Percentiles rank a stretch among this genome's conserved stretches.
Evolutionary conservation across 108 stramenopile genomes (phyloP).

Genomic region (Nitzschia inconspicua): DNA sequence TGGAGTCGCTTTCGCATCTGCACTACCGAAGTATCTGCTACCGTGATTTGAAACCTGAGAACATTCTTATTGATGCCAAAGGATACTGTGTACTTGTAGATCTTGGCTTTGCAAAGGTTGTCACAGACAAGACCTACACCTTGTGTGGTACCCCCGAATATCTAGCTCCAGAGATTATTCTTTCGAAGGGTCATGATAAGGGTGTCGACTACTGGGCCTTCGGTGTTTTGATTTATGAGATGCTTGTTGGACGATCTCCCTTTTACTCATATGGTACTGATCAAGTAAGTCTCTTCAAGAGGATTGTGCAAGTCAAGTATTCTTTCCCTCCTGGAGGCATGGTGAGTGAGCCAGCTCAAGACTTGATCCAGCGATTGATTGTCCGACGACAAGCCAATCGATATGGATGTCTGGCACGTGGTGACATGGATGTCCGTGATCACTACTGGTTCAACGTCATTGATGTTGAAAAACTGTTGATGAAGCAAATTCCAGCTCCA

Average conservation of each 20-base stretch:
- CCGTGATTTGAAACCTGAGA: slow-evolving; percentile 94
- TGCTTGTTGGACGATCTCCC: slow-evolving; percentile 95
- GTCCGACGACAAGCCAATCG: slow-evolving; percentile 89
- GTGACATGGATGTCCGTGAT: slow-evolving; percentile 91
- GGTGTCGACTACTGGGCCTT: slow-evolving; percentile 99
- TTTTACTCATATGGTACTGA: slow-evolving; percentile 94
- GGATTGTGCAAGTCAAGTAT: slow-evolving; percentile 94
- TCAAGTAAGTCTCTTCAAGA: slow-evolving; percentile 94
- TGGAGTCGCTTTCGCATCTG: slow-evolving; percentile 66
- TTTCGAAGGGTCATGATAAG: slow-evolving; percentile 97
- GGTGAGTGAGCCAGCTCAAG: slow-evolving; percentile 84
- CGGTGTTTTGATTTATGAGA: slow-evolving; percentile 98
- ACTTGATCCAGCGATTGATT: slow-evolving; percentile 86
- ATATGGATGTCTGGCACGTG: slow-evolving; percentile 83
- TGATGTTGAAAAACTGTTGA: slow-evolving; percentile 79
- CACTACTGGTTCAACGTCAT: slow-evolving; percentile 95
- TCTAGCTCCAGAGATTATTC: slow-evolving; percentile 98
- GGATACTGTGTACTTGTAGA: slow-evolving; percentile 98
- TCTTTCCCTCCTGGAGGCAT: slow-evolving; percentile 83
- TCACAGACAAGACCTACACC: slow-evolving; percentile 96
- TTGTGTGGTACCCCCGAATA: slow-evolving; percentile 98
- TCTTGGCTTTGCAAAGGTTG: slow-evolving; percentile 98
- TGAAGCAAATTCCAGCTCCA: slow-evolving; percentile 89
- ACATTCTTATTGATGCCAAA: slow-evolving; percentile 70
- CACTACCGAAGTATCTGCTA: slow-evolving; percentile 86